A percentile compares a stretch with the other conserved stretches of the same genome.
Evolutionary conservation across 2,329 filamentous ascomycete genomes (phyloP).

Genomic region (Aspergillus fischeri): DNA sequence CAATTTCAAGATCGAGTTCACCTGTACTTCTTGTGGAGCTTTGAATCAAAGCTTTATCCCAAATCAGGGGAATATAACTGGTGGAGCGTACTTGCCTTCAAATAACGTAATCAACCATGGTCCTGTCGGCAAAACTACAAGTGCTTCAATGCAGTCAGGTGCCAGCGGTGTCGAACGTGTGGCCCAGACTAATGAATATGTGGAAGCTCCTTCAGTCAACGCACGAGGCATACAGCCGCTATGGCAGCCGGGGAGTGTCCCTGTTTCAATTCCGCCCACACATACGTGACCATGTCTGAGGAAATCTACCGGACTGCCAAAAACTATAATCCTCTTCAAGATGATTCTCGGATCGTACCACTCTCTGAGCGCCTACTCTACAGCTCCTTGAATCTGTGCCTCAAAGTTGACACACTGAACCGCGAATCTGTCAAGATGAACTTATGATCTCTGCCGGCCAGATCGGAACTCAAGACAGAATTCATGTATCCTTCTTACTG

Average conservation of each 20-base stretch:
- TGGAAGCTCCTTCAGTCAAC: constrained; percentile 18
- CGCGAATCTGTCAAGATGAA: not conserved
- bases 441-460: not conserved
- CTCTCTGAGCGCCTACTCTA: not conserved
- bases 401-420: not conserved
- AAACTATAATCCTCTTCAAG: not conserved
- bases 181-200: constrained; percentile 20
- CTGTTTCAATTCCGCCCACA: constrained; percentile 25
- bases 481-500: not conserved
- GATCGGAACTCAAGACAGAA: too few species aligned
- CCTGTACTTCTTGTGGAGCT: constrained; percentile 35
- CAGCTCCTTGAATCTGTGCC: not conserved
- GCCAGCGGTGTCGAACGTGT: constrained; percentile 12
- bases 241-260: constrained; percentile 24
- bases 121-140: constrained; percentile 14
- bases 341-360: not conserved
- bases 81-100: constrained; percentile 25
- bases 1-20: constrained; percentile 40
- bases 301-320: not conserved
- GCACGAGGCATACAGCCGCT: constrained; percentile 24
- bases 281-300: constrained; percentile 12
- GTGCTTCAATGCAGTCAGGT: constrained; percentile 15
- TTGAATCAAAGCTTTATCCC: constrained; percentile 38
- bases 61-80: constrained; percentile 34
- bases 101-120: constrained; percentile 18